Evolutionary conservation across 2,329 filamentous ascomycete species (phyloP).

Genomic region (Camillea tinctor): DNA sequence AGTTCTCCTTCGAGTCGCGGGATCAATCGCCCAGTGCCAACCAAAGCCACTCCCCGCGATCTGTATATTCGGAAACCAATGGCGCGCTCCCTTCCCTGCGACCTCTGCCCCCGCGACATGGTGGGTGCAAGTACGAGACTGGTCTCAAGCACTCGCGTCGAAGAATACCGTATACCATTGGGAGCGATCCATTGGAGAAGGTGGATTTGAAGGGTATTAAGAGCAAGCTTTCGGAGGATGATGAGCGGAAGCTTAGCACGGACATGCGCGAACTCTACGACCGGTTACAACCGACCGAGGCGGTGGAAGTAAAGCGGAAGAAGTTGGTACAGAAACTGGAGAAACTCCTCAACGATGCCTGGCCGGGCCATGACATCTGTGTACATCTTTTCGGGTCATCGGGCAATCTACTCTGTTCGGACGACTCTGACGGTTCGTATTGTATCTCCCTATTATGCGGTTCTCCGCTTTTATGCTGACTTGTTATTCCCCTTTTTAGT

Average conservation of each 20-base stretch:
- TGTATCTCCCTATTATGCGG: no score
- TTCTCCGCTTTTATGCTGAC: no score
- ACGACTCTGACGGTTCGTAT: conserved; percentile 88
- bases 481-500: conserved; percentile 52
- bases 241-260: conserved; percentile 71
- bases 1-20: conserved; percentile 75
- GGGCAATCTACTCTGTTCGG: conserved; percentile 89
- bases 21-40: conserved; percentile 76
- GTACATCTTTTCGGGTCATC: conserved; percentile 98
- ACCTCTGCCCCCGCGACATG: conserved; percentile 57
- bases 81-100: conserved; percentile 68
- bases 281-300: conserved; percentile 75
- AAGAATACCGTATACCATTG: conserved; percentile 88
- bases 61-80: conserved; percentile 86
- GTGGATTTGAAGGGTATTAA: conserved; percentile 71
- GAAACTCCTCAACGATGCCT: conserved; percentile 82
- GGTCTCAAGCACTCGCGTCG: conserved; percentile 77
- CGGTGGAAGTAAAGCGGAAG: conserved; percentile 73
- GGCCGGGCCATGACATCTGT: conserved; percentile 85
- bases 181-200: conserved; percentile 74
- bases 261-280: conserved; percentile 87
- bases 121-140: conserved; percentile 85
- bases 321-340: conserved; percentile 85
- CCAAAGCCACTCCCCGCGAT: conserved; percentile 81
- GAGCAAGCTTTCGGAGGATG: conserved; percentile 66